Evolutionary conservation across 306 rosid genomes (phyloP).

Genomic region (Carpinus fangiana): DNA sequence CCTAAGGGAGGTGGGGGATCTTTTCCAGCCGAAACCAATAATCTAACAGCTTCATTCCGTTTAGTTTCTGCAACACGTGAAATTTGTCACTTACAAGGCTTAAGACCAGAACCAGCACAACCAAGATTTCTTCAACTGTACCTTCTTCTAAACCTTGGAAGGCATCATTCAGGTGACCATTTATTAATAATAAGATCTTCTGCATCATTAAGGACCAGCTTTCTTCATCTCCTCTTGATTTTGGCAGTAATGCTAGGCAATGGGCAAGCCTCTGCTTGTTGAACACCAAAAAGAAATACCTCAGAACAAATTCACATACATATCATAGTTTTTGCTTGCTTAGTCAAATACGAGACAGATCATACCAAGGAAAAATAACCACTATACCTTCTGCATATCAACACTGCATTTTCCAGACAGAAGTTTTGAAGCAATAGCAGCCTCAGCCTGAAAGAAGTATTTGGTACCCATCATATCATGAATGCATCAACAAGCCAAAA

Average conservation of each 20-base stretch:
- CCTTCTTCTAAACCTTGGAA: slow-evolving; percentile 92
- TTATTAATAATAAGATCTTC: slow-evolving; percentile 62
- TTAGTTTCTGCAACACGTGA: slow-evolving; percentile 46
- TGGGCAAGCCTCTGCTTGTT: slow-evolving; percentile 71
- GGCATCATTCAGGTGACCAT: slow-evolving; percentile 56
- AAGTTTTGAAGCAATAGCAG: slow-evolving; percentile 61
- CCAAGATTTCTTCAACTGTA: slow-evolving; percentile 30
- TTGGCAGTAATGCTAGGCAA: slow-evolving; percentile 83
- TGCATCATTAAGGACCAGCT: slow-evolving; percentile 80
- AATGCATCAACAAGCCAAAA: slow-evolving; percentile 23
- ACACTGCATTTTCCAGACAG: slow-evolving; percentile 63
- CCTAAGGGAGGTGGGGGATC: slow-evolving; percentile 67
- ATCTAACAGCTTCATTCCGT: slow-evolving; percentile 43
- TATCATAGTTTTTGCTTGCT: slow-evolving; percentile 10
- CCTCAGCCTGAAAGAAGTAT: slow-evolving; percentile 66
- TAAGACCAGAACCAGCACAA: slow-evolving; percentile 13
- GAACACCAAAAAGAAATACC: slow-evolving; percentile 33
- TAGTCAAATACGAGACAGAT: slow-evolving; percentile 15
- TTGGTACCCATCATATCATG: slow-evolving; percentile 17
- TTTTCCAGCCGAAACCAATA: slow-evolving; percentile 60
- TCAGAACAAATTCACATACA: slow-evolving; percentile 24
- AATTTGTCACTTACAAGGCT: slow-evolving; percentile 29
- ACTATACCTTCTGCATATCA: slow-evolving; percentile 64
- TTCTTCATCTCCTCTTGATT: slow-evolving; percentile 77
- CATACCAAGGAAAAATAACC: slow-evolving; percentile 26